Base-by-base conservation (phyloP, 805 yeast species). In the Candida lessepsii region DNA sequence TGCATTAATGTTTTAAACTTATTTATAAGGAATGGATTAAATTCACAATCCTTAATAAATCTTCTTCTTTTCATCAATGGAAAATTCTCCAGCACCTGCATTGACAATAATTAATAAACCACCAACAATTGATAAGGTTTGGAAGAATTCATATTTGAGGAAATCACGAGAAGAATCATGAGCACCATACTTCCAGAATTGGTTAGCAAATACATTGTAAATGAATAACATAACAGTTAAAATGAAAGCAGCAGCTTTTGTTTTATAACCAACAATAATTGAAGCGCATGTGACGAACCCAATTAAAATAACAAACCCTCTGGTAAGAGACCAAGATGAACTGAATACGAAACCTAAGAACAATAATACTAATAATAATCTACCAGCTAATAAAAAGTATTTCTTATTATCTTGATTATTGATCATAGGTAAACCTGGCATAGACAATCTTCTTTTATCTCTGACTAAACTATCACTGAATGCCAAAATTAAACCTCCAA, bases 41-140 rank as follows among this genome's bases (percentile, higher is more conserved):
- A n/a, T n/a, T n/a, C n/a, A n/a, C n/a, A n/a, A n/a, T n/a, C n/a
- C 9, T 19, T 46, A 88, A 60, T 85, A 87, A 44, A 86, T 81
- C 73, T 91, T 91, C 73, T 91, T 90, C 83, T 93, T 91, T 63
- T 89, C 97, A 58, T 91, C 99, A 43, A 91, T 69, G 19, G 96
- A 86, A 49, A 91, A 73, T 53, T 86, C 90, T 37, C 99, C 99
- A 21, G 98, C 98, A 47, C 99, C 99, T 3, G 96, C 87, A 66
- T 86, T 88, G 44, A 87, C 96, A 46, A 93, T 86, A 50, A 93
- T 70, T 46, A 91, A 67, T 47, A 91, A 76, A 1, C 98, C 99
- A 42, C 99, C 99, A 37, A 91, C 90, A 59, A 91, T 91, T 42
- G 95, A 84, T 58, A 91, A 73, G 28, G 96, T 88, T 70, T 93